A percentile compares a stretch with the other conserved stretches of the same genome.
Conservation (phyloP, 345 rosid species). For the Aethionema arabicum region DNA sequence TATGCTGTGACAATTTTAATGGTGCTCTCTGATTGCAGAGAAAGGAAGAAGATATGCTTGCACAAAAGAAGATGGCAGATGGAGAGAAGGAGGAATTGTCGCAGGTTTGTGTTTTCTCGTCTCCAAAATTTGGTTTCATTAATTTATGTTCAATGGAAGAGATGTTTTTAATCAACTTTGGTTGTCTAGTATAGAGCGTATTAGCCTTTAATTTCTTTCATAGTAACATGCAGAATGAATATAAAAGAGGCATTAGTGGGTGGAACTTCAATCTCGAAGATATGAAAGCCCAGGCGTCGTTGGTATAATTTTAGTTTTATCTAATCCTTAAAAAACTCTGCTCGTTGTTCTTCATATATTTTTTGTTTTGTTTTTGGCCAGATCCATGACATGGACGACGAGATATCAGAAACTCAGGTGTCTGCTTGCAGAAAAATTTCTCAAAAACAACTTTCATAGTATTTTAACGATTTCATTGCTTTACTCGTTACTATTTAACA, state of each 20-base stretch:
- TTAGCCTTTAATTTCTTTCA: conserved; percentile 28
- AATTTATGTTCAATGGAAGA: background rate
- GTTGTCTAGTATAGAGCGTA: conserved; percentile 11
- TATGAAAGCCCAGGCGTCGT: conserved; percentile 96
- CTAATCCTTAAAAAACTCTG: conserved; percentile 7
- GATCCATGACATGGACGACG: conserved; percentile 84
- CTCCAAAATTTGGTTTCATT: conserved; percentile 4
- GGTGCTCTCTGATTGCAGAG: conserved; percentile 48
- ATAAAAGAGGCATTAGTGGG: conserved; percentile 93
- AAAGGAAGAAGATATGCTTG: conserved; percentile 99
- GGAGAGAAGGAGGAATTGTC: conserved; percentile 90
- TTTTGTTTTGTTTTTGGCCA: conserved; percentile 36
- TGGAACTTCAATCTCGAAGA: conserved; percentile 99
- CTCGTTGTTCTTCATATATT: conserved; percentile 1
- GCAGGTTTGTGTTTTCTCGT: conserved; percentile 58
- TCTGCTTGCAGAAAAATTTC: conserved; percentile 23
- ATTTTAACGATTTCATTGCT: conserved; percentile 10
- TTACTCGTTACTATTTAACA: conserved; percentile 12
- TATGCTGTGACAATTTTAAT: conserved; percentile 20
- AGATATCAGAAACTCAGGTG: conserved; percentile 42
- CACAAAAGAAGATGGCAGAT: conserved; percentile 98
- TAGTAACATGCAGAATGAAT: conserved; percentile 73
- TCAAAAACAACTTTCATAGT: background rate
- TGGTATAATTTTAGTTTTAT: conserved; percentile 52
- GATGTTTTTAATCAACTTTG: conserved; percentile 3